Percentiles rank a stretch among this genome's conserved stretches.
Evolutionary conservation across 345 rosid species (phyloP).

Genomic region (Reutealis trisperma): DNA sequence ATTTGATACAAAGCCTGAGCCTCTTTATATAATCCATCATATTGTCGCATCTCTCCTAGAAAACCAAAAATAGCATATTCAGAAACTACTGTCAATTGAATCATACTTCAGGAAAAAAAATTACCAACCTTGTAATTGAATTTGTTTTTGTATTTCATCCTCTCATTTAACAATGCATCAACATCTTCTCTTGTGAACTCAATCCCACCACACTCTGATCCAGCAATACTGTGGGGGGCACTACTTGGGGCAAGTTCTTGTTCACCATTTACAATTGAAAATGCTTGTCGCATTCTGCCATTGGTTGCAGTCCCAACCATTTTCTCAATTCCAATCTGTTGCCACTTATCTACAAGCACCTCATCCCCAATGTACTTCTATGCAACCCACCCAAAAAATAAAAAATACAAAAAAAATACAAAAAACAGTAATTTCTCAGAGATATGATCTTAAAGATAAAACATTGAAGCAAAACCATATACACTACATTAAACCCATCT

Average conservation of each 20-base stretch:
- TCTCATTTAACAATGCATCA: constrained; percentile 39
- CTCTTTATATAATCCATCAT: constrained; percentile 92
- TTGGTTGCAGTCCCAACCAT: constrained; percentile 39
- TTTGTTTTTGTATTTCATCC: constrained; percentile 42
- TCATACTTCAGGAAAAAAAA: neutral
- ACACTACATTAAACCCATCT: neutral
- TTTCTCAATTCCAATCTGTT: constrained; percentile 20
- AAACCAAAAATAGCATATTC: constrained; percentile 28
- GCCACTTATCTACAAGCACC: constrained; percentile 20
- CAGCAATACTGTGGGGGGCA: constrained; percentile 44
- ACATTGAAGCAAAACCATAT: neutral
- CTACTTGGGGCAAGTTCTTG: constrained; percentile 35
- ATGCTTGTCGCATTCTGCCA: constrained; percentile 36
- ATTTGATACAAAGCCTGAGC: constrained; percentile 87
- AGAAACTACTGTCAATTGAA: constrained; percentile 14
- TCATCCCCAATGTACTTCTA: constrained; percentile 33
- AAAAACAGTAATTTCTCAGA: neutral
- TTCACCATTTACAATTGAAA: constrained; percentile 35
- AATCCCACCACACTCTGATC: constrained; percentile 48
- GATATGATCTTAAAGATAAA: neutral
- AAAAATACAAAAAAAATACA: constrained; percentile 13
- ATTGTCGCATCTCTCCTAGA: constrained; percentile 92
- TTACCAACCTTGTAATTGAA: constrained; percentile 78
- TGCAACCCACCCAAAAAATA: neutral
- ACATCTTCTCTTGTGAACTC: constrained; percentile 52